phyloP scores from a whole-genome alignment of 2,329 filamentous ascomycete genomes.

The Sporothrix inflata region DNA sequence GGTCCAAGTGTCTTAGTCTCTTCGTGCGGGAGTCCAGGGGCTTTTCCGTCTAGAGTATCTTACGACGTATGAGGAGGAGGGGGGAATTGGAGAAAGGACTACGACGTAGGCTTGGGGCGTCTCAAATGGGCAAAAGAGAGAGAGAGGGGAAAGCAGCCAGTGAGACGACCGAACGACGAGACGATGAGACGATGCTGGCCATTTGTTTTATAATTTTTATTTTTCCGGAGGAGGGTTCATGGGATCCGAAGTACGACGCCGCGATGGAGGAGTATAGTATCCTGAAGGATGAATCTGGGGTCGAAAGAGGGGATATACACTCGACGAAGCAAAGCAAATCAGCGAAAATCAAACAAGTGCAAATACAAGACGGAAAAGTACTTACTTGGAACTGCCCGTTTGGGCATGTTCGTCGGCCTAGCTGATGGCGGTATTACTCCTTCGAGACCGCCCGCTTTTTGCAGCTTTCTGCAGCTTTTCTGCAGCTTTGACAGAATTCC shows the following conservation, averaged over 20 bases:
- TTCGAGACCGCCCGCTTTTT: conserved; percentile 10
- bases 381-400: conserved; percentile 2
- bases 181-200: neutral
- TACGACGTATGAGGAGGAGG: neutral
- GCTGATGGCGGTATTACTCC: conserved; percentile 9
- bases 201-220: neutral
- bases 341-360: neutral
- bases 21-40: neutral
- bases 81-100: conserved; percentile 13
- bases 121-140: neutral
- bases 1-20: neutral
- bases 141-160: neutral
- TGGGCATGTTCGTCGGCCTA: neutral
- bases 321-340: too few relatives aligned
- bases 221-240: neutral
- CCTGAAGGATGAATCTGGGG: neutral
- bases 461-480: too few relatives aligned
- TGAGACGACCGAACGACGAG: too few relatives aligned
- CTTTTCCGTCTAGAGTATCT: neutral
- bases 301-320: neutral
- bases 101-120: too few relatives aligned
- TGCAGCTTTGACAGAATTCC: neutral
- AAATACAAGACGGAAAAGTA: neutral
- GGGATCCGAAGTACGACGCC: neutral
- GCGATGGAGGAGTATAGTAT: neutral